A percentile compares a stretch with the other conserved stretches of the same genome.
Conservation (phyloP, 1,284 basidiomycete genomes). For the Grifola frondosa region DNA sequence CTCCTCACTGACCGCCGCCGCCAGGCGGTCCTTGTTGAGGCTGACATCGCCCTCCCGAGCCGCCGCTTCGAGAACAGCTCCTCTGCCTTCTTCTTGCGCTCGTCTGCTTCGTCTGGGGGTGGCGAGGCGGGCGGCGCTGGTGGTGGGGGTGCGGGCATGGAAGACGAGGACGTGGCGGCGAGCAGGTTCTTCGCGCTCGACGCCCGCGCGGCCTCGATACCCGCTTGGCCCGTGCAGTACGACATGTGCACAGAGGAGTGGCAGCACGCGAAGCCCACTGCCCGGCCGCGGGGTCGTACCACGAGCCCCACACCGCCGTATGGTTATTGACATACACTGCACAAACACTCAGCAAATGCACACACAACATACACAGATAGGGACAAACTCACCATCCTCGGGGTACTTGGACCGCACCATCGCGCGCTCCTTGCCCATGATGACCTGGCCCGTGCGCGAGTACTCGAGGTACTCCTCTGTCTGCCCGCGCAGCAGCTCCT, state of each 20-base stretch:
- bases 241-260: conserved; percentile 85
- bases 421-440: conserved; percentile 89
- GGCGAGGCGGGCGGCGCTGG: conserved; percentile 23
- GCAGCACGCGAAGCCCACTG: conserved; percentile 94
- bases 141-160: conserved; percentile 15
- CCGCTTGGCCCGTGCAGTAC: conserved; percentile 91
- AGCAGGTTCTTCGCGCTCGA: conserved; percentile 73
- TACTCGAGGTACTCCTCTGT: conserved; percentile 99
- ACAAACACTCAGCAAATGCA: conserved; percentile 1
- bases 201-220: conserved; percentile 75
- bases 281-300: conserved; percentile 73
- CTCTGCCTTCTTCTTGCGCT: conserved; percentile 47
- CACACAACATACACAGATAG: conserved; percentile 4
- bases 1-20: conserved; percentile 75
- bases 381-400: conserved; percentile 77
- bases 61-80: conserved; percentile 67
- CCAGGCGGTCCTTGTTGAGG: conserved; percentile 68
- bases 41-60: conserved; percentile 75
- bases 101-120: conserved; percentile 31
- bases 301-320: conserved; percentile 94
- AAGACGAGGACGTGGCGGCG: conserved; percentile 26
- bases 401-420: conserved; percentile 89
- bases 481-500: conserved; percentile 89
- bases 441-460: conserved; percentile 85
- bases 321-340: conserved; percentile 93